phyloP scores from a whole-genome alignment of 2,329 filamentous ascomycete genomes.

The Dendrostoma leiphaemia region DNA sequence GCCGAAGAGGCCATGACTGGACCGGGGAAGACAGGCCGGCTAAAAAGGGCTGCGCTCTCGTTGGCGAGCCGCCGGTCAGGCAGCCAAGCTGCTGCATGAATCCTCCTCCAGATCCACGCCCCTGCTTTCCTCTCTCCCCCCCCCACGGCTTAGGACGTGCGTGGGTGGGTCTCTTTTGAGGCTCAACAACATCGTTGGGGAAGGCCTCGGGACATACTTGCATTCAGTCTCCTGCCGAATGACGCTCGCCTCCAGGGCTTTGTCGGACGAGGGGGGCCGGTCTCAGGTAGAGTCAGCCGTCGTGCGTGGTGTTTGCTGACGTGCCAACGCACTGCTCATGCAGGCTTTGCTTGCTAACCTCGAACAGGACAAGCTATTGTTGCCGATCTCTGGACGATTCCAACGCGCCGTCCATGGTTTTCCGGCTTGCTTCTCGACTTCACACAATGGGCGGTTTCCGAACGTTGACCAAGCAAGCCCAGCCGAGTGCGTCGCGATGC shows the following conservation, averaged over 20 bases:
- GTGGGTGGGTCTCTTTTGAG: not conserved
- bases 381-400: not conserved
- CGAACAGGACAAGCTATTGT: not conserved
- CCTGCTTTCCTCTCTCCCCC: too few relatives aligned
- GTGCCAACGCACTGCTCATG: slow-evolving; percentile 1
- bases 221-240: not conserved
- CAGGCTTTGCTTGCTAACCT: not conserved
- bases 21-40: not conserved
- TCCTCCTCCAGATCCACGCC: too few relatives aligned
- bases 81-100: not conserved
- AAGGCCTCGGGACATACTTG: not conserved
- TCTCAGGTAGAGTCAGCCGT: too few relatives aligned
- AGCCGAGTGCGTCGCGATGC: not conserved
- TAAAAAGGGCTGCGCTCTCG: not conserved
- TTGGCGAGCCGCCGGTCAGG: not conserved
- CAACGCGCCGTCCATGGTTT: too few relatives aligned
- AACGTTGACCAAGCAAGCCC: too few relatives aligned
- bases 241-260: too few relatives aligned
- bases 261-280: too few relatives aligned
- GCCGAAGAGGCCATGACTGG: not conserved
- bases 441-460: too few relatives aligned
- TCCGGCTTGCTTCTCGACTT: too few relatives aligned
- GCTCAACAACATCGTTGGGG: not conserved
- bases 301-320: too few relatives aligned
- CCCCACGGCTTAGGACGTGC: not conserved